A percentile compares a stretch with the other conserved stretches of the same genome.
Conservation (phyloP, 345 rosid genomes). For the Hevea brasiliensis region DNA sequence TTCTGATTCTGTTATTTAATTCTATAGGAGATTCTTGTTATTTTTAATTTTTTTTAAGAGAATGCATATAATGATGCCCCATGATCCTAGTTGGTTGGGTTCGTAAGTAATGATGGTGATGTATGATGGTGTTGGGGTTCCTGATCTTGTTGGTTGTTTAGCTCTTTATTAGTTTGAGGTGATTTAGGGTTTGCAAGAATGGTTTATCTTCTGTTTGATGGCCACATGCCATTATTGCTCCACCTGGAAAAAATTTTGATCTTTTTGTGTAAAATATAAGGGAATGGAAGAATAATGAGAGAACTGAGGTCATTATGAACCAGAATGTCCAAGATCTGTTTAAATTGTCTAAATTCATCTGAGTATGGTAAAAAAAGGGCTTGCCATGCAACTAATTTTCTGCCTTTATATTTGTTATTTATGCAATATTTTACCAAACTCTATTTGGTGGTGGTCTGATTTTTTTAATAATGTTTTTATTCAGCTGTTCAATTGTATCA, state of each 20-base stretch:
- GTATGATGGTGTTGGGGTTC: neutral
- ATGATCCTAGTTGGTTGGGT: constrained; percentile 1
- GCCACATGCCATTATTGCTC: neutral
- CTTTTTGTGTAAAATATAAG: neutral
- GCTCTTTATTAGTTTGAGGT: neutral
- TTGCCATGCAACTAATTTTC: neutral
- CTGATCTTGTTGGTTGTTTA: neutral
- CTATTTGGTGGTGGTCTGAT: neutral
- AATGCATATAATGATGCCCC: neutral
- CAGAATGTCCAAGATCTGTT: neutral
- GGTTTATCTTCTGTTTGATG: neutral
- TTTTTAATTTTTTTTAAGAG: neutral
- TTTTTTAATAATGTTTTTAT: neutral
- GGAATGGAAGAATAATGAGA: neutral
- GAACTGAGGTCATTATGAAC: neutral
- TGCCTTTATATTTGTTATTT: neutral
- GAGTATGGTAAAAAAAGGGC: neutral
- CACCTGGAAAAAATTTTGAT: neutral
- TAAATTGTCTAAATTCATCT: neutral
- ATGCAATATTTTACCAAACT: neutral
- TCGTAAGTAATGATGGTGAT: neutral
- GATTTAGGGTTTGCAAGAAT: neutral
- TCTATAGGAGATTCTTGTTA: neutral
- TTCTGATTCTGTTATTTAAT: neutral
- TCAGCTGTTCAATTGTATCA: neutral